phyloP scores from a whole-genome alignment of 2,329 filamentous ascomycete species.

The Sclerotinia subarctica region DNA sequence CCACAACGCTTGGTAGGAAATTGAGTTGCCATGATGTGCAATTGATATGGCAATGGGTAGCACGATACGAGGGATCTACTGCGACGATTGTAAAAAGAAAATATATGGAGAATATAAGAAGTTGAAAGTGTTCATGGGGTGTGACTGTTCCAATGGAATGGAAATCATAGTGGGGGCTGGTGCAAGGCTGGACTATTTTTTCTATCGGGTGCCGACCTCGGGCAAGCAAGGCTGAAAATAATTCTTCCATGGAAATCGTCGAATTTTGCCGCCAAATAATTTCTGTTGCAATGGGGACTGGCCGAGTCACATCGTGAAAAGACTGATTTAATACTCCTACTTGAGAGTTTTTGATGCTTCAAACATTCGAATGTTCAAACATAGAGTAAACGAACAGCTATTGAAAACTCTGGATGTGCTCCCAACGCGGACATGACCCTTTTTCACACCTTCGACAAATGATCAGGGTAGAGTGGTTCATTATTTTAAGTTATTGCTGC shows the following conservation, averaged over 20 bases:
- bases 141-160: not conserved
- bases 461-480: constrained; percentile 12
- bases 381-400: not conserved
- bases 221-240: constrained; percentile 15
- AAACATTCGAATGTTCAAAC: not conserved
- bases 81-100: not conserved
- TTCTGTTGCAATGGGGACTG: not conserved
- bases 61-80: not conserved
- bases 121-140: not conserved
- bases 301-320: not conserved
- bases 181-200: constrained; percentile 15
- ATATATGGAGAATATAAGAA: not conserved
- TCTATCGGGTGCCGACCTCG: constrained; percentile 13
- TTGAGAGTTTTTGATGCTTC: not conserved
- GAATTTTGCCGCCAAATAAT: not conserved
- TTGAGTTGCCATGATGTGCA: constrained; percentile 29
- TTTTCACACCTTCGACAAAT: not conserved
- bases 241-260: not conserved
- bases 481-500: not conserved
- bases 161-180: constrained; percentile 6
- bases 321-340: not conserved
- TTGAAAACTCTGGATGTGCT: not conserved
- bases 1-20: constrained; percentile 57
- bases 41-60: not conserved
- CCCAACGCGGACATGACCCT: not conserved